phyloP scores from a whole-genome alignment of 2,329 filamentous ascomycete species.

The Pyrenophora graminea region DNA sequence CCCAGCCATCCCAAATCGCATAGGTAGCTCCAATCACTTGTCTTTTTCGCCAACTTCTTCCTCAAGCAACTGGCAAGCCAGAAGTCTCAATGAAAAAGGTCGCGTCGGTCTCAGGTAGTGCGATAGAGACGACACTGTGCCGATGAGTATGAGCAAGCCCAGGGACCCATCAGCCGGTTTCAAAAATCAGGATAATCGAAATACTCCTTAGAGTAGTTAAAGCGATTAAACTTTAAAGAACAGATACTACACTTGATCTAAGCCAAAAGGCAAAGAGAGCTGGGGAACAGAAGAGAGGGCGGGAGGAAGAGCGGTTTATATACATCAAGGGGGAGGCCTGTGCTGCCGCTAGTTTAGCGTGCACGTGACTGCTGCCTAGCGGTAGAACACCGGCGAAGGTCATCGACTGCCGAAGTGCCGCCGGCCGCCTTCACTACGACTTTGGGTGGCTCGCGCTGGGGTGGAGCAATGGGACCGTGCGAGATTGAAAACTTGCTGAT shows the following conservation, averaged over 20 bases:
- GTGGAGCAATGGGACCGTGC: neutral
- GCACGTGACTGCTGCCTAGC: neutral
- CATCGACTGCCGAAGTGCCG: no score
- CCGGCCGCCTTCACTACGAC: neutral
- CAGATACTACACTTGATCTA: slow-evolving; percentile 11
- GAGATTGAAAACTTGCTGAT: neutral
- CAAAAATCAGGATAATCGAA: slow-evolving; percentile 7
- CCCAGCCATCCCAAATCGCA: no score
- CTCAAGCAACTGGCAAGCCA: neutral
- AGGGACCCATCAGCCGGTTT: neutral
- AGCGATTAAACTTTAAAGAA: slow-evolving; percentile 9
- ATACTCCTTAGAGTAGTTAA: neutral
- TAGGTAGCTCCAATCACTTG: no score
- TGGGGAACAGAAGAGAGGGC: neutral
- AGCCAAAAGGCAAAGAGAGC: slow-evolving; percentile 11
- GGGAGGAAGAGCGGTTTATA: neutral
- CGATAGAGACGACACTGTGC: slow-evolving; percentile 3
- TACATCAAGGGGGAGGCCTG: neutral
- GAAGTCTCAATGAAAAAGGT: slow-evolving; percentile 1
- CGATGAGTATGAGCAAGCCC: slow-evolving; percentile 2
- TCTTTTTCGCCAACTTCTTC: neutral
- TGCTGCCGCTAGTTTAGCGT: neutral
- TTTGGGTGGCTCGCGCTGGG: neutral
- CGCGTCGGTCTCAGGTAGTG: neutral
- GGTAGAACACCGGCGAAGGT: neutral